Percentiles rank a stretch among this genome's conserved stretches.
phyloP scores from a whole-genome alignment of 1,139 yeast species.

The Torulaspora globosa region DNA sequence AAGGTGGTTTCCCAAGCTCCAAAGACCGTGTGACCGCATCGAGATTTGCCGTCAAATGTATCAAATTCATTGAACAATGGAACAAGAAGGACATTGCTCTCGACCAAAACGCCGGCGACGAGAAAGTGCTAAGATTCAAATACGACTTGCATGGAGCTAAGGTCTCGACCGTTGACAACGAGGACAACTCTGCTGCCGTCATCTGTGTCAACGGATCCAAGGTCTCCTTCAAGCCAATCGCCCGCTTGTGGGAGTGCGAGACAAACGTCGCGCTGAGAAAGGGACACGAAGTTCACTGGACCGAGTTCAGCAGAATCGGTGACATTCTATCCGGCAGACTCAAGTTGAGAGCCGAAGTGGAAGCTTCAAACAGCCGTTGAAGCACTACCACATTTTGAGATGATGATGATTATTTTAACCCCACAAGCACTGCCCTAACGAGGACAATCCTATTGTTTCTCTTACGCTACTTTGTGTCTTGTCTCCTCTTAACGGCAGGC shows the following conservation, averaged over 20 bases:
- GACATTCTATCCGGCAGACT: slow-evolving; percentile 69
- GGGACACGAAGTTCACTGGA: slow-evolving; percentile 68
- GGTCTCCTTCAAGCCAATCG: slow-evolving; percentile 53
- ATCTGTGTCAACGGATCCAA: slow-evolving; percentile 67
- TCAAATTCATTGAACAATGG: slow-evolving; percentile 73
- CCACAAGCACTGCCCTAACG: not conserved
- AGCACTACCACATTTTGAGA: slow-evolving; percentile 5
- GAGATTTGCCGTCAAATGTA: slow-evolving; percentile 82
- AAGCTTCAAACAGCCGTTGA: slow-evolving; percentile 12
- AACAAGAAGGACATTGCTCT: slow-evolving; percentile 35
- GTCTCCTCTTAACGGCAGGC: not conserved
- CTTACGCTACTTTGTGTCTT: not conserved
- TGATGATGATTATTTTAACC: slow-evolving; percentile 12
- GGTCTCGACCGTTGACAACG: slow-evolving; percentile 40
- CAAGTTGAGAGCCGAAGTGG: slow-evolving; percentile 43
- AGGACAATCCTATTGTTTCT: not conserved
- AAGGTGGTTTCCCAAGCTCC: slow-evolving; percentile 94
- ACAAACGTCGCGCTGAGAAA: slow-evolving; percentile 60
- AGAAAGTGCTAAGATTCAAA: slow-evolving; percentile 41
- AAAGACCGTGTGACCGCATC: slow-evolving; percentile 92
- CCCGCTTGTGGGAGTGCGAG: slow-evolving; percentile 52
- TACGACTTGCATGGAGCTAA: slow-evolving; percentile 41
- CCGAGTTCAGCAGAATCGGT: slow-evolving; percentile 51
- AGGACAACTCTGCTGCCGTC: slow-evolving; percentile 52
- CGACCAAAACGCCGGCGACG: slow-evolving; percentile 37